A percentile compares a stretch with the other conserved stretches of the same genome.
Evolutionary conservation across 163 green algal genomes (phyloP).

Genomic region (Scenedesmus sp.): DNA sequence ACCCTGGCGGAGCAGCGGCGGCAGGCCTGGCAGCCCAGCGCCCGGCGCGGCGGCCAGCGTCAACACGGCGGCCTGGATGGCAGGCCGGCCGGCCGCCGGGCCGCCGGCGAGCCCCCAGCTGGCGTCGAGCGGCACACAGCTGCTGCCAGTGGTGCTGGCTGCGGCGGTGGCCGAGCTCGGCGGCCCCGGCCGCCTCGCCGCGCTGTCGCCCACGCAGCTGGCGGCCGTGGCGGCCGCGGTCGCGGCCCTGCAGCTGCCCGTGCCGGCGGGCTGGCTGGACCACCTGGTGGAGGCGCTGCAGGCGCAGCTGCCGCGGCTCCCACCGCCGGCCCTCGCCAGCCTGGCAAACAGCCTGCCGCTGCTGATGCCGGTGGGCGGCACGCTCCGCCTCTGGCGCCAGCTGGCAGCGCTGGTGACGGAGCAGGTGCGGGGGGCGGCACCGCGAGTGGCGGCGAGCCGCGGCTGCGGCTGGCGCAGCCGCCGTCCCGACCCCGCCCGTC

Average conservation of each 20-base stretch:
- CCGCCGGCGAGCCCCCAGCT: not conserved
- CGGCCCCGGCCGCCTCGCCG: not conserved
- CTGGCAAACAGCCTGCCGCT: conserved; percentile 12
- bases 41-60: conserved; percentile 17
- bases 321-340: not conserved
- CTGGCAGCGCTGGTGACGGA: conserved; percentile 2
- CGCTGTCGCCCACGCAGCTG: conserved; percentile 19
- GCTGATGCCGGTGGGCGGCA: conserved; percentile 21
- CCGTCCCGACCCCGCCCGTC: not conserved
- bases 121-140: not conserved
- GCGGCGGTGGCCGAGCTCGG: conserved; percentile 4
- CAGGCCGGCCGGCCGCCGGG: conserved; percentile 5
- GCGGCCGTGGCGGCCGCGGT: conserved; percentile 5
- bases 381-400: conserved; percentile 14
- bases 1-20: not conserved
- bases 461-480: conserved; percentile 5
- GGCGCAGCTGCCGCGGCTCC: not conserved
- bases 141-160: conserved; percentile 21
- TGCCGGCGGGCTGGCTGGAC: conserved; percentile 35
- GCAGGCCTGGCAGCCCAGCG: conserved; percentile 18
- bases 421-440: conserved; percentile 1
- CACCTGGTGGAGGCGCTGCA: conserved; percentile 7
- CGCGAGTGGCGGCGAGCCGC: too few relatives aligned
- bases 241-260: conserved; percentile 13
- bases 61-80: not conserved